Evolutionary conservation across 1,139 yeast genomes (phyloP).

Genomic region (Hyphopichia burtonii): DNA sequence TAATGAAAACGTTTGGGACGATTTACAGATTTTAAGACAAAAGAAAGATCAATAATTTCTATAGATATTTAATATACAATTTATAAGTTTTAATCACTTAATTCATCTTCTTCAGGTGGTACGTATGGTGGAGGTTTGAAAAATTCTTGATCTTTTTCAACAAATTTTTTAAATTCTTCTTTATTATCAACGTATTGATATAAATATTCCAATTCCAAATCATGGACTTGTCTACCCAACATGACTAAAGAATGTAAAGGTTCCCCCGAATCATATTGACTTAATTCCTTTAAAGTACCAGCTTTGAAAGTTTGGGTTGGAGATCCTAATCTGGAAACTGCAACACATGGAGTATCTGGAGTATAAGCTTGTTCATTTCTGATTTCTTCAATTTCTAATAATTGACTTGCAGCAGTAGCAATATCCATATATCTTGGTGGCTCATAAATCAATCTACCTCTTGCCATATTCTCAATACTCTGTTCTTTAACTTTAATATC

Average conservation of each 20-base stretch:
- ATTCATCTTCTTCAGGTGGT: conserved; percentile 32
- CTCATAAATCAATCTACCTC: conserved; percentile 88
- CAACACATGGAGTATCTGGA: conserved; percentile 87
- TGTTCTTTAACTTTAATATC: conserved; percentile 98
- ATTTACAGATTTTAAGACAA: conserved; percentile 10
- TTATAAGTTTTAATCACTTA: conserved; percentile 12
- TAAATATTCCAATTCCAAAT: conserved; percentile 83
- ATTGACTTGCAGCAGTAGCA: conserved; percentile 82
- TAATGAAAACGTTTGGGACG: conserved; percentile 30
- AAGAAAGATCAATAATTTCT: conserved; percentile 14
- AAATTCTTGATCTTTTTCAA: conserved; percentile 68
- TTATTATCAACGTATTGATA: conserved; percentile 71
- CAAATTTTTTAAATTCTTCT: conserved; percentile 57
- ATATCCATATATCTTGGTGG: conserved; percentile 97
- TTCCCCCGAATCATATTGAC: conserved; percentile 85
- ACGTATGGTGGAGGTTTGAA: conserved; percentile 62
- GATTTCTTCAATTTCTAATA: conserved; percentile 79
- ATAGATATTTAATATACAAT: background rate
- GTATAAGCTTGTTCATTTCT: conserved; percentile 78
- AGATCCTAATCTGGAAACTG: conserved; percentile 87
- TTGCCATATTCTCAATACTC: conserved; percentile 88
- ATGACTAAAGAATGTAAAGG: conserved; percentile 91
- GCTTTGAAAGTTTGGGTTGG: conserved; percentile 82
- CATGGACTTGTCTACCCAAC: conserved; percentile 93
- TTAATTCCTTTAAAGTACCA: conserved; percentile 72